phyloP scores from a whole-genome alignment of 1,139 yeast genomes.

The Yamadazyma triangularis region DNA sequence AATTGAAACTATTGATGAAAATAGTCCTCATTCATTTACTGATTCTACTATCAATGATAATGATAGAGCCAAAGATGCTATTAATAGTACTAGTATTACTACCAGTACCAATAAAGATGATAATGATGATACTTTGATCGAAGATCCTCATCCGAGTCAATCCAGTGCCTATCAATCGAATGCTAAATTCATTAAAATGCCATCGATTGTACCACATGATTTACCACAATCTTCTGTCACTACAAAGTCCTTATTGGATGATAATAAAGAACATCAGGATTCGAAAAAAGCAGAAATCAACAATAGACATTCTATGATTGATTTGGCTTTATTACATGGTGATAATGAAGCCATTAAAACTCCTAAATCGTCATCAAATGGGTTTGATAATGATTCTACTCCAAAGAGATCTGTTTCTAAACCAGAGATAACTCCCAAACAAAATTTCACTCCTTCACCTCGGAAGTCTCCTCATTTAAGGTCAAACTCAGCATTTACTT shows the following conservation, averaged over 20 bases:
- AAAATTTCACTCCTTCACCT: slow-evolving; percentile 13
- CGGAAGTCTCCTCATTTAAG: slow-evolving; percentile 24
- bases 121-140: slow-evolving; percentile 25
- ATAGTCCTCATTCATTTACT: slow-evolving; percentile 3
- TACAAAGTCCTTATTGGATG: not conserved
- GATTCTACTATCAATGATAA: slow-evolving; percentile 13
- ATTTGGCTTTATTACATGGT: slow-evolving; percentile 4
- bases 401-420: too few relatives aligned
- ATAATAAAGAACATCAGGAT: not conserved
- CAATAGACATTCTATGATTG: slow-evolving; percentile 7
- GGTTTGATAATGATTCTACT: too few relatives aligned
- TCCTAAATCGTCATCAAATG: too few relatives aligned
- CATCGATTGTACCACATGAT: slow-evolving; percentile 11
- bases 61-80: slow-evolving; percentile 3
- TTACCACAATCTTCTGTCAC: not conserved
- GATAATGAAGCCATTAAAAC: too few relatives aligned
- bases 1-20: not conserved
- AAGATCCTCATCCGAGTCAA: slow-evolving; percentile 7
- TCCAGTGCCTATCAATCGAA: not conserved
- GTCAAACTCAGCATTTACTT: slow-evolving; percentile 26
- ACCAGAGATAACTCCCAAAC: slow-evolving; percentile 4
- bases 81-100: slow-evolving; percentile 1
- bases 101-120: too few relatives aligned
- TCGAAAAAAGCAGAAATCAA: not conserved
- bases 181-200: slow-evolving; percentile 13